Percentiles rank a stretch among this genome's conserved stretches.
phyloP scores from a whole-genome alignment of 257 asterid species.

The Solanum ossicruentum region DNA sequence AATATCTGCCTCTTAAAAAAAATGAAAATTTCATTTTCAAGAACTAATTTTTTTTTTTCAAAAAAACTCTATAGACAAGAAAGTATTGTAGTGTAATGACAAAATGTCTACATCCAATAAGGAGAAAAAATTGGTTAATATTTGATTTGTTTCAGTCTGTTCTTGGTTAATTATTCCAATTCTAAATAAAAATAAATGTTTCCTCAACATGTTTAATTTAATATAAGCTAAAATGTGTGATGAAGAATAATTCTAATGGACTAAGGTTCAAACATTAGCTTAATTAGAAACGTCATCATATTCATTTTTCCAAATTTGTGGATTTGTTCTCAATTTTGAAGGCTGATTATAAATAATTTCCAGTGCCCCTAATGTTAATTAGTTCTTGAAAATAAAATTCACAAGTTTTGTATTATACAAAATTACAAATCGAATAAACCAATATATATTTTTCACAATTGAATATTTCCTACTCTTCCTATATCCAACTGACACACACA shows the following conservation, averaged over 20 bases:
- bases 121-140: not conserved
- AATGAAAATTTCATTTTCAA: not conserved
- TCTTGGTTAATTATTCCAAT: not conserved
- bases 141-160: not conserved
- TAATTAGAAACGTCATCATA: not conserved
- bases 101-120: not conserved
- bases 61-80: not conserved
- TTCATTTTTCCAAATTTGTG: not conserved
- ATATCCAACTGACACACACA: not conserved
- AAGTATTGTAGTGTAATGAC: not conserved
- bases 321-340: not conserved
- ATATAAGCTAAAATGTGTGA: not conserved
- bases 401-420: not conserved
- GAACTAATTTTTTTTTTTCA: not conserved
- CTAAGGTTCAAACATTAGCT: not conserved
- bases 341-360: too few relatives aligned
- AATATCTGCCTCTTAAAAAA: not conserved
- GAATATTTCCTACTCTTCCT: not conserved
- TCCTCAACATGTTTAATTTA: not conserved
- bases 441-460: not conserved
- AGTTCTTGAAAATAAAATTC: not conserved
- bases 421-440: not conserved
- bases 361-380: not conserved
- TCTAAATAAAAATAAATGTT: not conserved
- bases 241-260: not conserved